Percentiles rank a stretch among this genome's conserved stretches.
Conservation (phyloP, 2,329 filamentous ascomycete species). For the Cercospora sp. region DNA sequence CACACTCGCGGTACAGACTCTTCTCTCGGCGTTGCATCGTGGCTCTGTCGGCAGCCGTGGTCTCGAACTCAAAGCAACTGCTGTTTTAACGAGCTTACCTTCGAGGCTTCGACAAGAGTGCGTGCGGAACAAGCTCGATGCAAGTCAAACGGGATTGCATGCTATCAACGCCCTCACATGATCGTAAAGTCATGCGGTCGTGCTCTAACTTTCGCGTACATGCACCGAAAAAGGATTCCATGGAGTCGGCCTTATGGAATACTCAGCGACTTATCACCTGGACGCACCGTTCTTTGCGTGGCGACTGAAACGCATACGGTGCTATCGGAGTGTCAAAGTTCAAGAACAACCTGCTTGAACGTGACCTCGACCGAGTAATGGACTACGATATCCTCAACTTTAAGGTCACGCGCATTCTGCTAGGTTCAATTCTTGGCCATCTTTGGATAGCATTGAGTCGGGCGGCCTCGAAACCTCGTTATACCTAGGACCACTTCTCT, state of each 20-base stretch:
- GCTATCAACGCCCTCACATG: slow-evolving; percentile 4
- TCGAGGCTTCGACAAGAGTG: background rate
- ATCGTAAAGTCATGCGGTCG: slow-evolving; percentile 1
- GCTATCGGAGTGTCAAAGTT: background rate
- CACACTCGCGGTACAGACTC: background rate
- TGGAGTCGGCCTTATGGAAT: background rate
- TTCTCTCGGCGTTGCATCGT: background rate
- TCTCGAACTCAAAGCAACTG: background rate
- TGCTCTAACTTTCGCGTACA: background rate
- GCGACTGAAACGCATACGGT: slow-evolving; percentile 1
- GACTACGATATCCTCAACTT: background rate
- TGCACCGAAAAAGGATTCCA: background rate
- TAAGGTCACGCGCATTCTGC: background rate
- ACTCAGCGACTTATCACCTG: background rate
- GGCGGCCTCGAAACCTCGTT: background rate
- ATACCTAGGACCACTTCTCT: background rate
- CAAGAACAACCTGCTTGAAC: background rate
- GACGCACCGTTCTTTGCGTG: background rate
- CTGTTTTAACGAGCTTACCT: background rate
- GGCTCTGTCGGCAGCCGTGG: background rate
- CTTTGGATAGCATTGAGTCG: background rate
- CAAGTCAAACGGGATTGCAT: slow-evolving; percentile 7
- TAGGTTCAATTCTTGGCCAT: background rate
- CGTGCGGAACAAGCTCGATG: slow-evolving; percentile 8
- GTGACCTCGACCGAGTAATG: background rate